Conservation (phyloP, 345 rosid species). For the Bruguiera sexangula region DNA sequence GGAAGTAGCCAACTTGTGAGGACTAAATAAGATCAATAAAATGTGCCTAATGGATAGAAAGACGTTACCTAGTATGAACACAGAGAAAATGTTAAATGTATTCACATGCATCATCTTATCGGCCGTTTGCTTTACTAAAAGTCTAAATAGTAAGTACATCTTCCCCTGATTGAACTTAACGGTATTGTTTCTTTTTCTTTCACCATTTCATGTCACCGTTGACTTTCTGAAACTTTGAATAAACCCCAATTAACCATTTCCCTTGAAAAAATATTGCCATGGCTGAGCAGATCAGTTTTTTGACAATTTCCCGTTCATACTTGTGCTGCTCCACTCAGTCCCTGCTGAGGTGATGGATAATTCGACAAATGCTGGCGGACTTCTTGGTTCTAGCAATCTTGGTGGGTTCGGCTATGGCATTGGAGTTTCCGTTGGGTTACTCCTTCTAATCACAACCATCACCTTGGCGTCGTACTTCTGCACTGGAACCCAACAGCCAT, state of each 20-base stretch:
- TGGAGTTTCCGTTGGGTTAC: slow-evolving; percentile 40
- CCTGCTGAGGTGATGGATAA: slow-evolving; percentile 18
- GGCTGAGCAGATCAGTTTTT: slow-evolving; percentile 28
- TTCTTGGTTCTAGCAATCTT: slow-evolving; percentile 23
- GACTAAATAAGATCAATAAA: neutral
- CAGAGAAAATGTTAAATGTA: neutral
- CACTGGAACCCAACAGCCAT: slow-evolving; percentile 19
- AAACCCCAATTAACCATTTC: slow-evolving; percentile 5
- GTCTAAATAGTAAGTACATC: slow-evolving; percentile 8
- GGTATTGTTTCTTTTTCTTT: neutral
- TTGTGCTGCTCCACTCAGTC: neutral
- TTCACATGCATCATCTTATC: slow-evolving; percentile 20
- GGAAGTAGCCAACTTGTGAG: neutral
- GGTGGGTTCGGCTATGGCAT: slow-evolving; percentile 45
- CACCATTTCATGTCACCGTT: slow-evolving; percentile 25
- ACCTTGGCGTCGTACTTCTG: slow-evolving; percentile 43
- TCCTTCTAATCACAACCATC: slow-evolving; percentile 38
- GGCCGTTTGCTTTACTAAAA: slow-evolving; percentile 8
- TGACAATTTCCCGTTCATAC: neutral
- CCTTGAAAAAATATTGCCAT: slow-evolving; percentile 23
- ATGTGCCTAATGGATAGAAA: neutral
- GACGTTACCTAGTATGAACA: neutral
- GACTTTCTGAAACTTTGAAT: slow-evolving; percentile 31
- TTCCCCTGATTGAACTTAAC: neutral
- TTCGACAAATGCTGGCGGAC: slow-evolving; percentile 10